Evolutionary conservation across 805 yeast genomes (phyloP), one percentile per base, ranked within the genome.

Genomic region (Tetrapisispora arboricola): DNA sequence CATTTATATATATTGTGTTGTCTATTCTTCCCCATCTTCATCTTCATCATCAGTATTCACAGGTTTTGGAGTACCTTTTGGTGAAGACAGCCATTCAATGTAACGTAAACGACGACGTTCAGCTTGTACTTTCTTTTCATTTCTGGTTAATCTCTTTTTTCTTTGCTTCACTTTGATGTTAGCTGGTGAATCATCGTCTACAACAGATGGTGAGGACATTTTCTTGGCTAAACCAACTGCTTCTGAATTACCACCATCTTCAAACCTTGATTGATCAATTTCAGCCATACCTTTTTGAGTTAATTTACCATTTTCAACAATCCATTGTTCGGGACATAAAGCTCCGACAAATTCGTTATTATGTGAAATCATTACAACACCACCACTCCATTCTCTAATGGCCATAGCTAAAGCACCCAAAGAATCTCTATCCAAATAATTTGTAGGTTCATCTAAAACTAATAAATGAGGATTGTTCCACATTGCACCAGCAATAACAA

Each of bases 401-500:
- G 98, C 98, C 54, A 90, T 78, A 22, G 98, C 97, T 52, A 90
- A 73, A 36, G 96, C 98, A 64, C 97, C 98, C 47, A 90, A 73
- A 20, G 97, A 88, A 64, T 90, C 98, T 72, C 98, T 82, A 66
- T 90, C 98, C 67, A 90, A 72, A 72, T 92, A 90, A 70, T 90
- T 90, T 57, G 97, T 90, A 62, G 98, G 98, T 75, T 90, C 98
- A 66, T 90, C 98, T 46, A 90, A 73, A 32, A 90, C 98, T 49
- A 90, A 75, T 64, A 90, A 75, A 65, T 90, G 98, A 16, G 98
- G 98, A 61, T 90, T 92, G 68, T 92, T 90, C 98, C 98, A 90
- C 92, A 90, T 90, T 49, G 97, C 96, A 67, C 97, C 98, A 12
- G 97, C 97, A 69, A 90, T 90, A 45, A 90, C 98, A 48, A 90